phyloP scores from a whole-genome alignment of 148 eudicot genomes.

The Nyssa sinensis region DNA sequence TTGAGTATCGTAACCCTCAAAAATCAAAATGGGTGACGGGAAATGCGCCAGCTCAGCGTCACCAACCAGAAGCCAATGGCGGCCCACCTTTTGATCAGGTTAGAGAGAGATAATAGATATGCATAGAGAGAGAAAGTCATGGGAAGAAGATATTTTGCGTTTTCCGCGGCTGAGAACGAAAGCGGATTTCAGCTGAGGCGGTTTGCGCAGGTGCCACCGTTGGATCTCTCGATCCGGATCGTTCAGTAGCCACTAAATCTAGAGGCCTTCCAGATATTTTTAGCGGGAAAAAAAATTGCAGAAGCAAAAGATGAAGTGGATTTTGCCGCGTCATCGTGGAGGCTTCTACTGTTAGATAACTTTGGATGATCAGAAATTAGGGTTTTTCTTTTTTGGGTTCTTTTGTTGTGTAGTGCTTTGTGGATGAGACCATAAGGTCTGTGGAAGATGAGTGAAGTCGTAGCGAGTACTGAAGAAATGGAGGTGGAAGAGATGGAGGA shows the following conservation, averaged over 20 bases:
- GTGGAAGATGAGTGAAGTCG: conserved; percentile 48
- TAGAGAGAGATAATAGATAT: background rate
- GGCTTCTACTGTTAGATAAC: no score
- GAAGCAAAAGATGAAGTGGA: background rate
- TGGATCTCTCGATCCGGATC: background rate
- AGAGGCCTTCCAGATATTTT: background rate
- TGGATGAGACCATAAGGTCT: background rate
- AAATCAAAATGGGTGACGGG: conserved; percentile 29
- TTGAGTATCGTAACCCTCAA: background rate
- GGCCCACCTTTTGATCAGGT: conserved; percentile 33
- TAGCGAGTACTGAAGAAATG: conserved; percentile 31
- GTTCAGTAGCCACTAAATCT: background rate
- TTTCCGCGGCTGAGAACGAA: conserved; percentile 34
- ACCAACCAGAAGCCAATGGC: conserved; percentile 35
- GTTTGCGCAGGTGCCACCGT: background rate
- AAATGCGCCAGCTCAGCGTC: conserved; percentile 34
- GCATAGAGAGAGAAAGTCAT: background rate
- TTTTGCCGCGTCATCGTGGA: no score
- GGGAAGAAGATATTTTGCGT: conserved; percentile 32
- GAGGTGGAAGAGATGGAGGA: conserved; percentile 21
- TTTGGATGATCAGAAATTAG: background rate
- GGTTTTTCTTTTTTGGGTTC: background rate
- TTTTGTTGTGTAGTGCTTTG: background rate
- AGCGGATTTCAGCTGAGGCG: conserved; percentile 5
- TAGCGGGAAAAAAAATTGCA: no score